Percentiles rank a stretch among this genome's conserved stretches.
phyloP scores from a whole-genome alignment of 331 rosid genomes.

The Stylosanthes scabra region DNA sequence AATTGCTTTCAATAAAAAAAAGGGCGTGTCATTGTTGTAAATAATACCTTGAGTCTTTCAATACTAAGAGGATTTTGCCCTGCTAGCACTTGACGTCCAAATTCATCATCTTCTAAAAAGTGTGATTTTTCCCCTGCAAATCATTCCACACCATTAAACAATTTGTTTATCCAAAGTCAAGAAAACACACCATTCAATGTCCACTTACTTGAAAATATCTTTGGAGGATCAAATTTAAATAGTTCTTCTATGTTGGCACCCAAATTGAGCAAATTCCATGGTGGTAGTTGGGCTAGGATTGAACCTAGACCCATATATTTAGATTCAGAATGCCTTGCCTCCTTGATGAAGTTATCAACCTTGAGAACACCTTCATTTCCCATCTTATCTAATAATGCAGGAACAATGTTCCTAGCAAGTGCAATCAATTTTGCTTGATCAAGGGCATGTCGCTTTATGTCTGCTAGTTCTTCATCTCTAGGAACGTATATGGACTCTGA shows the following conservation, averaged over 20 bases:
- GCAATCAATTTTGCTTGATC: conserved; percentile 40
- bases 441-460: conserved; percentile 29
- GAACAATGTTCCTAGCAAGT: conserved; percentile 31
- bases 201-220: conserved; percentile 34
- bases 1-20: too few species aligned
- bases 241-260: conserved; percentile 16
- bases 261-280: conserved; percentile 18
- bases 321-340: background rate
- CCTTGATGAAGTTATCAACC: conserved; percentile 33
- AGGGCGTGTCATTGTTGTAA: too few species aligned
- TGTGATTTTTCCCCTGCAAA: conserved; percentile 44
- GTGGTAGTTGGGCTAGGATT: background rate
- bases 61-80: conserved; percentile 51
- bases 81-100: conserved; percentile 51
- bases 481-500: conserved; percentile 46
- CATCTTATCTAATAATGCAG: conserved; percentile 27
- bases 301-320: background rate
- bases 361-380: conserved; percentile 35
- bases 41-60: conserved; percentile 47
- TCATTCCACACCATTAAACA: conserved; percentile 2
- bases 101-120: conserved; percentile 46
- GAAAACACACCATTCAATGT: background rate
- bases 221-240: conserved; percentile 48
- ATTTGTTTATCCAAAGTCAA: conserved; percentile 14
- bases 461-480: conserved; percentile 50